Evolutionary conservation across 805 yeast genomes (phyloP).

Genomic region (Yarrowia porcina): DNA sequence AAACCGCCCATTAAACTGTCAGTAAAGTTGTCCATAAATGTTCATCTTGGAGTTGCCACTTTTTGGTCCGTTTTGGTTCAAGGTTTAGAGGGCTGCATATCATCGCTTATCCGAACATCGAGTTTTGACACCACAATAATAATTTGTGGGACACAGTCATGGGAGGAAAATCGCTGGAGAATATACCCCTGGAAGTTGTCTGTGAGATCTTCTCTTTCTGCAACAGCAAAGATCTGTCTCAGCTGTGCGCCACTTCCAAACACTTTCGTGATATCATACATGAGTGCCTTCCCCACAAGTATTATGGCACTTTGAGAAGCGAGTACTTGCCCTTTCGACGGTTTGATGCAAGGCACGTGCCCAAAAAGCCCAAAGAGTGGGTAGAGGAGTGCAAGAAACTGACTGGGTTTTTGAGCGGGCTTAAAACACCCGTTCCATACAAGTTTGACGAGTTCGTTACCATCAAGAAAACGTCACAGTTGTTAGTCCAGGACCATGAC

Average conservation of each 20-base stretch:
- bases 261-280: slow-evolving; percentile 8
- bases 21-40: not conserved
- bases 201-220: not conserved
- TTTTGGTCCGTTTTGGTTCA: not conserved
- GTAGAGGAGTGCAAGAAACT: not conserved
- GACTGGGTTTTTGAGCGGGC: not conserved
- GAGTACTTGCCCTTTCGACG: slow-evolving; percentile 10
- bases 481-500: not conserved
- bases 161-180: not conserved
- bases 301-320: not conserved
- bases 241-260: not conserved
- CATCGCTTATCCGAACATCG: not conserved
- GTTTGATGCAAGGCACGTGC: not conserved
- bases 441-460: not conserved
- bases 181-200: not conserved
- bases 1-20: not conserved
- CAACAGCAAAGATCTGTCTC: not conserved
- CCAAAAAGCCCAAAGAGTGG: not conserved
- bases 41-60: not conserved
- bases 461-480: not conserved
- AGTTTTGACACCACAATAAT: not conserved
- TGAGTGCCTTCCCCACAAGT: not conserved
- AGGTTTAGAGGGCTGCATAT: not conserved
- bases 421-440: not conserved
- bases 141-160: not conserved